Conservation (phyloP, 306 rosid species). For the Fagus sylvatica region DNA sequence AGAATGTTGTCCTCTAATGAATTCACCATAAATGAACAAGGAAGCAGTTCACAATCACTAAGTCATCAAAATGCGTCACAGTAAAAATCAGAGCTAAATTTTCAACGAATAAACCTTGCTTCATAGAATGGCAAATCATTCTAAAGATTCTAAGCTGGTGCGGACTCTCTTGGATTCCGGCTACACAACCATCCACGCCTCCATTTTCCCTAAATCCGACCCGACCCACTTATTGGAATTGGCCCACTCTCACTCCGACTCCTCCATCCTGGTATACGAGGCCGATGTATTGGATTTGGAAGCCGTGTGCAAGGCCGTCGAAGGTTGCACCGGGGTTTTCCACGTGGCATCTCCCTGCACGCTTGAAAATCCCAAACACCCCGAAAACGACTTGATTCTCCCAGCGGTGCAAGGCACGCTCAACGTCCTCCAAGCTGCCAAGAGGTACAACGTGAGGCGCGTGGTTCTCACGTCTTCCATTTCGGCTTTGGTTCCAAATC, state of each 20-base stretch:
- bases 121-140: too few species aligned
- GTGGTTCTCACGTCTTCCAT: slow-evolving; percentile 86
- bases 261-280: slow-evolving; percentile 44
- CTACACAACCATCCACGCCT: slow-evolving; percentile 66
- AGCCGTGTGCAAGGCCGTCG: slow-evolving; percentile 52
- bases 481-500: slow-evolving; percentile 84
- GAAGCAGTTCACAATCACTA: too few species aligned
- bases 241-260: slow-evolving; percentile 27
- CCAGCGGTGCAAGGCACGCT: slow-evolving; percentile 85
- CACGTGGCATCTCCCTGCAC: slow-evolving; percentile 93
- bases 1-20: too few species aligned
- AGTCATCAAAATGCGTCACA: too few species aligned
- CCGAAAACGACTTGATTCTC: slow-evolving; percentile 48
- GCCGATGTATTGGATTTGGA: slow-evolving; percentile 54
- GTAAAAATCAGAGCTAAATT: too few species aligned
- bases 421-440: slow-evolving; percentile 68
- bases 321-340: slow-evolving; percentile 68
- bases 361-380: slow-evolving; percentile 71
- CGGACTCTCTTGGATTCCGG: slow-evolving; percentile 52
- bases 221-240: slow-evolving; percentile 62
- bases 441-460: slow-evolving; percentile 46
- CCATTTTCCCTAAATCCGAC: slow-evolving; percentile 66
- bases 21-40: too few species aligned
- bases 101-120: too few species aligned
- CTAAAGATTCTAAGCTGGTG: slow-evolving; percentile 82